A percentile compares a stretch with the other conserved stretches of the same genome.
Conservation (phyloP, 345 rosid species). For the Punica granatum region DNA sequence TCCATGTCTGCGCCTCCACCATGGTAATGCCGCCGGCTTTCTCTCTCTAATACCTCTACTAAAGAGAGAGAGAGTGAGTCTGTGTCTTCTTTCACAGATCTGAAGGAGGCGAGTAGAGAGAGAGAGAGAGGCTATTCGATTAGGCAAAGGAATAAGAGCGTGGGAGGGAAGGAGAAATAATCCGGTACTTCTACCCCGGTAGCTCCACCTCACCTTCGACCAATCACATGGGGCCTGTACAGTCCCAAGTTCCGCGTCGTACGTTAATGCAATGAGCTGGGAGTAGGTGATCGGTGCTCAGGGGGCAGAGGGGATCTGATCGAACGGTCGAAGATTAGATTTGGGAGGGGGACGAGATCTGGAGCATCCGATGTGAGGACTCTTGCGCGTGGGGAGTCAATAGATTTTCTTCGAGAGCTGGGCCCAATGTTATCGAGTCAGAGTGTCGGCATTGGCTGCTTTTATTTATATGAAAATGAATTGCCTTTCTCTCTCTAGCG, state of each 20-base stretch:
- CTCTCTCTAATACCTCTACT: constrained; percentile 15
- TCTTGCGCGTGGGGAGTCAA: not conserved
- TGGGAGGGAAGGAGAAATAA: not conserved
- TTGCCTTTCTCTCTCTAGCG: too few species aligned
- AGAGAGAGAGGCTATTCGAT: not conserved
- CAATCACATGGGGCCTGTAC: not conserved
- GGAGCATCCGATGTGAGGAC: constrained; percentile 36
- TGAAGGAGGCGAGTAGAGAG: constrained; percentile 11
- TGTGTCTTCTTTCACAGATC: constrained; percentile 32
- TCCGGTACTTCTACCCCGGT: not conserved
- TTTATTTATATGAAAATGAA: not conserved
- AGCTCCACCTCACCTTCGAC: not conserved
- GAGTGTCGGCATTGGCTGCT: constrained; percentile 38
- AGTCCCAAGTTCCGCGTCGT: not conserved
- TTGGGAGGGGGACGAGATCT: constrained; percentile 13
- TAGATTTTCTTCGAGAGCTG: not conserved
- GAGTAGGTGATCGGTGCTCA: not conserved
- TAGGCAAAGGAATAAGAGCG: not conserved
- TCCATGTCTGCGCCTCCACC: constrained; percentile 99
- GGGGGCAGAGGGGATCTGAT: constrained; percentile 25
- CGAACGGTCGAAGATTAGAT: constrained; percentile 54
- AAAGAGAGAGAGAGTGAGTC: constrained; percentile 14
- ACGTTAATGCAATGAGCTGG: not conserved
- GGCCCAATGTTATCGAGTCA: not conserved
- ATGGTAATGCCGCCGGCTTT: constrained; percentile 21